A percentile compares a stretch with the other conserved stretches of the same genome.
Evolutionary conservation across 805 yeast genomes (phyloP).

Genomic region (Suhomyces vadensis): DNA sequence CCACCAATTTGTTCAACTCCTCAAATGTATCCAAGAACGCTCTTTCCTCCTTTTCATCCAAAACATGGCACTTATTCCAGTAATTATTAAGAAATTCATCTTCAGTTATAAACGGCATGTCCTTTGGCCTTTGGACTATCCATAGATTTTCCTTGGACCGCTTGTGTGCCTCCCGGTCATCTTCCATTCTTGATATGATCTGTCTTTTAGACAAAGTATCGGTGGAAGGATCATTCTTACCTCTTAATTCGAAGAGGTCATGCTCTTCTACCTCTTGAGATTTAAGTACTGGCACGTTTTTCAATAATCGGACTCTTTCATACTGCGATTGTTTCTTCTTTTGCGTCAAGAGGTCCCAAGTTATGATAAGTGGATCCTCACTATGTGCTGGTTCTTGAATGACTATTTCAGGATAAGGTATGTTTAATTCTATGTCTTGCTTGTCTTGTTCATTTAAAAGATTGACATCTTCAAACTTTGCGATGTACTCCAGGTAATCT

Average conservation of each 20-base stretch:
- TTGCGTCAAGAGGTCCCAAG: conserved; percentile 50
- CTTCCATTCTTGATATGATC: conserved; percentile 80
- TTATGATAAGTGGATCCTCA: conserved; percentile 32
- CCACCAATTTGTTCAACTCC: conserved; percentile 57
- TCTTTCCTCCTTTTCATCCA: conserved; percentile 46
- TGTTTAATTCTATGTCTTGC: conserved; percentile 28
- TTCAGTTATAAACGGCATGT: conserved; percentile 35
- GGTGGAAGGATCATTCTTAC: conserved; percentile 19
- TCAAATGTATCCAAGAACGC: conserved; percentile 47
- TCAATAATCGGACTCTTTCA: conserved; percentile 45
- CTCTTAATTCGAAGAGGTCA: conserved; percentile 26
- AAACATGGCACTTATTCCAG: conserved; percentile 49
- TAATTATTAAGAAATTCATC: conserved; percentile 43
- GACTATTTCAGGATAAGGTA: conserved; percentile 36
- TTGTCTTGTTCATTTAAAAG: conserved; percentile 39
- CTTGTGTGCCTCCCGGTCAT: conserved; percentile 89
- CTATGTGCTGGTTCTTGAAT: conserved; percentile 20
- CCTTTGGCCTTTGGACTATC: conserved; percentile 57
- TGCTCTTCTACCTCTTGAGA: conserved; percentile 27
- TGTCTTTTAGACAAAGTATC: conserved; percentile 45
- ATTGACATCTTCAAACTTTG: conserved; percentile 27
- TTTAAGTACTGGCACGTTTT: conserved; percentile 24
- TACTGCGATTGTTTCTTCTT: conserved; percentile 54
- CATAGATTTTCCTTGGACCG: conserved; percentile 78
- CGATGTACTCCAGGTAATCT: conserved; percentile 26